Percentiles rank a stretch among this genome's conserved stretches.
Evolutionary conservation across 495 filamentous ascomycete species (phyloP).

Genomic region (Xeromyces bisporus): DNA sequence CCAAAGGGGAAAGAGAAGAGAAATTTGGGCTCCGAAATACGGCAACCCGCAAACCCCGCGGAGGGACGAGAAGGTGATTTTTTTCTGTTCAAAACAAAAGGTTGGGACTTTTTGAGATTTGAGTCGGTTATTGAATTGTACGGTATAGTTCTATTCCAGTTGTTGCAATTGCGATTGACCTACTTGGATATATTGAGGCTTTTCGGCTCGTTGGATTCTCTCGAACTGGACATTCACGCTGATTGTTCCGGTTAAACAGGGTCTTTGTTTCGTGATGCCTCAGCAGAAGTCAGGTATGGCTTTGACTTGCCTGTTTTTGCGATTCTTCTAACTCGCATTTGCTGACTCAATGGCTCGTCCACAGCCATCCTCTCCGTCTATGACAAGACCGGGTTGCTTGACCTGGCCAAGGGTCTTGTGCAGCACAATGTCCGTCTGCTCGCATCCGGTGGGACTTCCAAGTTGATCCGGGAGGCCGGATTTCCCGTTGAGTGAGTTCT

Average conservation of each 20-base stretch:
- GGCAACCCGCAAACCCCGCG: neutral
- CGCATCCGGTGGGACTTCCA: slow-evolving; percentile 85
- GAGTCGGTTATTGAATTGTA: neutral
- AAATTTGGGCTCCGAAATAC: neutral
- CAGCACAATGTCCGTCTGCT: slow-evolving; percentile 83
- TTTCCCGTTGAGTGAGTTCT: slow-evolving; percentile 72
- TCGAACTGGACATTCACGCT: too few species aligned
- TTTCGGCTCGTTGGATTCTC: too few species aligned
- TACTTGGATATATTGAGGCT: too few species aligned
- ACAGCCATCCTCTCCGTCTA: slow-evolving; percentile 92
- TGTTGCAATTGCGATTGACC: slow-evolving; percentile 4
- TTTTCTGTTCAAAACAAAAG: neutral
- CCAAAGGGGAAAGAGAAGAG: neutral
- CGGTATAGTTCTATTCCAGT: slow-evolving; percentile 2
- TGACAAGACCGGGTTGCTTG: slow-evolving; percentile 92
- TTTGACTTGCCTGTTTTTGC: neutral
- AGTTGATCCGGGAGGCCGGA: slow-evolving; percentile 85
- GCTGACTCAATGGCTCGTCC: too few species aligned
- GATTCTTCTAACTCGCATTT: neutral
- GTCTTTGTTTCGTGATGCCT: slow-evolving; percentile 22
- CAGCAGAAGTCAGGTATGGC: slow-evolving; percentile 26
- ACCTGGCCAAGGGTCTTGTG: slow-evolving; percentile 86
- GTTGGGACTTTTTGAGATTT: neutral
- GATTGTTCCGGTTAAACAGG: slow-evolving; percentile 1
- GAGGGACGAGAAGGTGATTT: neutral